Percentiles rank a stretch among this genome's conserved stretches.
Conservation (phyloP, 176 grass and related monocot genomes). For the Phoenix dactylifera region DNA sequence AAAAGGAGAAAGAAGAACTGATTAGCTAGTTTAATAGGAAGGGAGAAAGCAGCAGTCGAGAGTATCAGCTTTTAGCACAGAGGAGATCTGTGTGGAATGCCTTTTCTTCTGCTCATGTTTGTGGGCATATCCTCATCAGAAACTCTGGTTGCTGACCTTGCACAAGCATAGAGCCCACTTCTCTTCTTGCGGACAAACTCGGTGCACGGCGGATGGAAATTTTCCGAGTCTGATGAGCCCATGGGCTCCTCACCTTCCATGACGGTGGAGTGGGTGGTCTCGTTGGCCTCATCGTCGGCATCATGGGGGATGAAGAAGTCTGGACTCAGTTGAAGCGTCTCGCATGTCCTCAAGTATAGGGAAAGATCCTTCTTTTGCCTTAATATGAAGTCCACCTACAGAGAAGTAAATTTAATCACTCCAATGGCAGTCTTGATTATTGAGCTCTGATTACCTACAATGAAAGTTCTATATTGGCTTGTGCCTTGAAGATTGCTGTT, state of each 20-base stretch:
- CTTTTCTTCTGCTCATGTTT: slow-evolving; percentile 95
- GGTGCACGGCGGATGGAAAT: slow-evolving; percentile 50
- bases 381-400: slow-evolving; percentile 82
- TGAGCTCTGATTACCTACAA: too few relatives aligned
- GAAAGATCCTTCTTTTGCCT: slow-evolving; percentile 61
- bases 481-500: too few relatives aligned
- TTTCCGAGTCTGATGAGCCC: slow-evolving; percentile 83
- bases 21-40: slow-evolving; percentile 4
- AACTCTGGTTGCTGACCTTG: slow-evolving; percentile 51
- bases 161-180: slow-evolving; percentile 59
- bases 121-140: slow-evolving; percentile 65
- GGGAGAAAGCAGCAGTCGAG: slow-evolving; percentile 3
- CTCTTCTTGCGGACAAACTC: slow-evolving; percentile 60
- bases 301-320: slow-evolving; percentile 95
- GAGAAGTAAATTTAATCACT: not conserved
- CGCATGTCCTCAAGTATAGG: slow-evolving; percentile 67
- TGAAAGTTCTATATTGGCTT: too few relatives aligned
- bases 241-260: slow-evolving; percentile 79
- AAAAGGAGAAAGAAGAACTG: slow-evolving; percentile 25
- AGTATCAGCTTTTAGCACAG: slow-evolving; percentile 52
- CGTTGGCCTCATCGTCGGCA: slow-evolving; percentile 50
- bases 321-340: slow-evolving; percentile 81
- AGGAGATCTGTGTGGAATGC: slow-evolving; percentile 83
- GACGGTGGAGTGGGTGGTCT: slow-evolving; percentile 83
- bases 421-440: too few relatives aligned